Evolutionary conservation across 2,329 filamentous ascomycete genomes (phyloP).

Genomic region (Pseudopyrenochaeta lycopersici): DNA sequence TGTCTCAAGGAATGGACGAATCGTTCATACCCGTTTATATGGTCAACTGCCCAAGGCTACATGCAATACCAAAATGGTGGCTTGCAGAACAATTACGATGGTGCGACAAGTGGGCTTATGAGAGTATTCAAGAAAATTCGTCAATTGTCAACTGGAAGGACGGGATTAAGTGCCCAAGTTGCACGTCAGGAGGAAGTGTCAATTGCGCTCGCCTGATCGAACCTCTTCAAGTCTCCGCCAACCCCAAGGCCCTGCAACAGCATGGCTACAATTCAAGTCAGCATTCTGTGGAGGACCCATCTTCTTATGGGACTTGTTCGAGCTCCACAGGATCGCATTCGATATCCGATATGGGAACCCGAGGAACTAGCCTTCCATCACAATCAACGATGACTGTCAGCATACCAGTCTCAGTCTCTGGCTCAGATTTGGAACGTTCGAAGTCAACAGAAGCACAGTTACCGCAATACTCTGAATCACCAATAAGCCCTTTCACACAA

Average conservation of each 20-base stretch:
- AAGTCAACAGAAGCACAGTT: constrained; percentile 7
- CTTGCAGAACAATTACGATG: constrained; percentile 43
- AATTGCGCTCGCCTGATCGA: constrained; percentile 48
- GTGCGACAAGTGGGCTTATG: constrained; percentile 41
- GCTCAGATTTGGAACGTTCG: constrained; percentile 11
- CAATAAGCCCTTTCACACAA: constrained; percentile 28
- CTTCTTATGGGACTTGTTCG: constrained; percentile 27
- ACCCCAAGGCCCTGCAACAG: constrained; percentile 28
- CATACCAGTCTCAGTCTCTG: constrained; percentile 16
- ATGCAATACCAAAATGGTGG: constrained; percentile 38
- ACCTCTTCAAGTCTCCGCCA: constrained; percentile 35
- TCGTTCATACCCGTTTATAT: constrained; percentile 34
- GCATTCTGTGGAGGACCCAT: constrained; percentile 25
- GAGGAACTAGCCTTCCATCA: constrained; percentile 22
- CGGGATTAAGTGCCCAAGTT: constrained; percentile 44
- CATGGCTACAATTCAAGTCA: constrained; percentile 33
- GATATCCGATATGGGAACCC: constrained; percentile 22
- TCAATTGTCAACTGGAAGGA: constrained; percentile 39
- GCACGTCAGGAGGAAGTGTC: constrained; percentile 39
- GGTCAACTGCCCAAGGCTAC: constrained; percentile 47
- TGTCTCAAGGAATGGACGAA: constrained; percentile 21
- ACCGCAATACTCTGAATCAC: constrained; percentile 33
- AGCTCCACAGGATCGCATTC: constrained; percentile 21
- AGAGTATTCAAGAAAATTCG: constrained; percentile 31
- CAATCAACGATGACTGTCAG: constrained; percentile 23